Evolutionary conservation across 164 flowering plant species (phyloP), one percentile per base, ranked within the genome.

Genomic region (Chimonanthus praecox): DNA sequence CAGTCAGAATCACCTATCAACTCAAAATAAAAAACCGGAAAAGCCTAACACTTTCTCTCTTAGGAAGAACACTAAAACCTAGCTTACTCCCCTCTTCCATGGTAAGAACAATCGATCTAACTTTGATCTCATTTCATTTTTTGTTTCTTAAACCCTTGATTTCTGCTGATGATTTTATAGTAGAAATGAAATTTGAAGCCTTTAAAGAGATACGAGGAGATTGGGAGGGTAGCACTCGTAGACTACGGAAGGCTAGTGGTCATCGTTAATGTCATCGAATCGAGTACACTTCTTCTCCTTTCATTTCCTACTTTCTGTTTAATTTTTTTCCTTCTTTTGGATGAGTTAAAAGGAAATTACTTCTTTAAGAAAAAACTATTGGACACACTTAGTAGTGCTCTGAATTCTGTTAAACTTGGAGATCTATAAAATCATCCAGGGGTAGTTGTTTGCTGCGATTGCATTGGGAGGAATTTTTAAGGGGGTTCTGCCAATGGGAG

Each of bases 221-320:
- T 75, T 69, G 78, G 78, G 73, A 75, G 78, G 47, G 78, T 75
- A 46, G 78, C 78, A 8, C 73, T 75, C 48, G 69, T 75, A 64
- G 78, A 70, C 6, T 75, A 75, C 18, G 78, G 78, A 4, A 75
- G 21, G 64, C 78, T 75, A 18, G 78, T 75, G n/a, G n/a, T n/a
- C n/a, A n/a, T n/a, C n/a, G n/a, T n/a, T n/a, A n/a, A n/a, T n/a
- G 78, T 75, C 64, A 75, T 75, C 48, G 62, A 75, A 71, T 20
- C 73, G 78, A 69, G 78, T 75, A 65, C 8, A 5, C 45, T 7
- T 49, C 33, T 13, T 15, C 68, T 5, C 21, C 45, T 21, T 10
- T 61, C 44, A 11, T 58, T 6, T 71, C 7, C 13, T n/a, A 2
- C 16, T 43, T 66, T 16, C 6, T 68, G 44, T n/a, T n/a, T n/a